Evolutionary conservation across 805 yeast species (phyloP), one percentile per base, ranked within the genome.

Genomic region (Spathaspora sp.): DNA sequence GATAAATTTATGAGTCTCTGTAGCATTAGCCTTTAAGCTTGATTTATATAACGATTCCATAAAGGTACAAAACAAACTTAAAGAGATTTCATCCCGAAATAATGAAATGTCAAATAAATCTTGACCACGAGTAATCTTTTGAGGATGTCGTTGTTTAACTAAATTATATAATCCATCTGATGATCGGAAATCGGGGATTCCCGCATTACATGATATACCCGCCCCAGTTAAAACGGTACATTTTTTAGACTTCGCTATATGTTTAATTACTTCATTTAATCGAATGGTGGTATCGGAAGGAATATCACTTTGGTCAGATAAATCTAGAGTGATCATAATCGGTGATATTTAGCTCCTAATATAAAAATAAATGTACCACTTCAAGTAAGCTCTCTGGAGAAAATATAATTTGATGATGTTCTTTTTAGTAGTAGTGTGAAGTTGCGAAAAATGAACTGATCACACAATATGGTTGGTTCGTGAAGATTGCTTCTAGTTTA

Each of bases 121-220:
- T 61, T 89, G 89, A 5, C 98, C 98, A 59, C 84, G 86, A 43
- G 86, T 83, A 17, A 86, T 77, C 10, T 79, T 73, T 42, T 76
- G 77, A 1, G 92, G 87, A 58, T 81, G 79, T 55, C 80, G 80
- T 17, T 70, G 65, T 62, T 86, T 89, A 31, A 86, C 88, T 68
- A 83, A 64, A 53, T 86, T 83, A 69, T 93, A 92, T 9, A 92
- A 76, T 1, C 98, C 98, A 57, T 86, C 81, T 9, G 84, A 73
- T 3, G 96, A 87, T 51, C 98, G 77, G 65, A 92, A 92, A 65
- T 93, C 98, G 3, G 99, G 99, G 46, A 93, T 94, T 0, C 99
- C 98, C 1, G 98, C 97, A 64, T 88, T 89, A 65, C 97, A 90
- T 14, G 97, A 89, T 52, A 93, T 90, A 0, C 99, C 99, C 2